Percentiles rank a stretch among this genome's conserved stretches.
Evolutionary conservation across 345 rosid genomes (phyloP).

Genomic region (Alliaria petiolata): DNA sequence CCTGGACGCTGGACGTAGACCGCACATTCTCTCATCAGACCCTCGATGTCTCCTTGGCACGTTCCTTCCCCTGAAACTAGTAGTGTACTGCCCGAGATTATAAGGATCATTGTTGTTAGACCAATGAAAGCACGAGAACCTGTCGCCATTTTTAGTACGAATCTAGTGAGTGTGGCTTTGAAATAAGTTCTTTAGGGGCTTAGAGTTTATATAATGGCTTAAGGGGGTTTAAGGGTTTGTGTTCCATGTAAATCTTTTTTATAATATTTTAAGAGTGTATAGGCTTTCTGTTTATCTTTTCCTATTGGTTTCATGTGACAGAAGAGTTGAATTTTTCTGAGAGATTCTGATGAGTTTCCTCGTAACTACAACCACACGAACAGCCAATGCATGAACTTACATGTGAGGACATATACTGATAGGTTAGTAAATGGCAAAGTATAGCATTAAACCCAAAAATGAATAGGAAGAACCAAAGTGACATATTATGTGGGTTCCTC

Average conservation of each 20-base stretch:
- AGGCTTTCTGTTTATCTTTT: too few relatives aligned
- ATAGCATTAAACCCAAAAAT: not conserved
- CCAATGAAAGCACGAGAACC: not conserved
- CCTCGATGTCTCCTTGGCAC: constrained; percentile 35
- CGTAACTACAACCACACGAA: constrained; percentile 23
- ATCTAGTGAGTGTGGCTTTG: not conserved
- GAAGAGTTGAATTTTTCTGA: not conserved
- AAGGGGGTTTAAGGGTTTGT: not conserved
- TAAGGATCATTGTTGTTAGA: constrained; percentile 19
- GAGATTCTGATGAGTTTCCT: constrained; percentile 19
- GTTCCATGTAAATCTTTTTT: constrained; percentile 6
- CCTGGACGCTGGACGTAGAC: constrained; percentile 35
- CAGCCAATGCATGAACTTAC: constrained; percentile 31
- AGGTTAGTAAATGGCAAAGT: not conserved
- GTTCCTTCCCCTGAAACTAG: constrained; percentile 22
- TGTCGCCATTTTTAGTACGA: constrained; percentile 4
- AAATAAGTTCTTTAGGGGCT: not conserved
- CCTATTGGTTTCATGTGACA: constrained; percentile 32
- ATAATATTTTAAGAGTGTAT: too few relatives aligned
- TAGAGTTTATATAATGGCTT: constrained; percentile 13
- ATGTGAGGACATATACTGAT: not conserved
- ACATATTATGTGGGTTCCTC: not conserved
- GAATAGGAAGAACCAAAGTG: not conserved
- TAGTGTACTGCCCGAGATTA: constrained; percentile 7
- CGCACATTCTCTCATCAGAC: constrained; percentile 35